Conservation (phyloP, 306 rosid species). For the Cucurbita pepo region DNA sequence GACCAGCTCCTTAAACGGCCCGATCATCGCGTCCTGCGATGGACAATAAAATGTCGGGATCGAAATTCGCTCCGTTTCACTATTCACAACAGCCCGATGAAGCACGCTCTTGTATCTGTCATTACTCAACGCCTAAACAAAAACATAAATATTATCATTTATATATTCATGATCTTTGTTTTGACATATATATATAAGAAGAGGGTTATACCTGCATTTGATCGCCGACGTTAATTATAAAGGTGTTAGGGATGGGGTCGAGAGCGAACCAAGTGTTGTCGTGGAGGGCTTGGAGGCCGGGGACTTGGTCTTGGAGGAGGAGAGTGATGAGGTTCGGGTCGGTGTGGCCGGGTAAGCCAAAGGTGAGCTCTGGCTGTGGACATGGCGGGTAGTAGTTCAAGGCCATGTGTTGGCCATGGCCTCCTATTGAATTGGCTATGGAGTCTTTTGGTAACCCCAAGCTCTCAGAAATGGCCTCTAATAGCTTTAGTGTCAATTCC, state of each 20-base stretch:
- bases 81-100: slow-evolving; percentile 35
- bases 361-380: slow-evolving; percentile 42
- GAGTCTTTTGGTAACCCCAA: slow-evolving; percentile 16
- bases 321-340: slow-evolving; percentile 33
- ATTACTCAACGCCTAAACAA: slow-evolving; percentile 26
- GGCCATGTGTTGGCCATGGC: slow-evolving; percentile 41
- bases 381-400: slow-evolving; percentile 41
- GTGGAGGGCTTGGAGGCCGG: slow-evolving; percentile 34
- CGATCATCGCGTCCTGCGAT: slow-evolving; percentile 23
- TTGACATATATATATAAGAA: no score
- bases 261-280: slow-evolving; percentile 33
- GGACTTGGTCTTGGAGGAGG: slow-evolving; percentile 36
- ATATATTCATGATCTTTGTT: no score
- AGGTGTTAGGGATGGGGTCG: slow-evolving; percentile 31
- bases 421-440: slow-evolving; percentile 20
- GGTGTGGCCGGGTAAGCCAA: slow-evolving; percentile 36
- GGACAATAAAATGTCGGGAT: slow-evolving; percentile 44
- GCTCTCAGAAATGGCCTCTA: slow-evolving; percentile 39
- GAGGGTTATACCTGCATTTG: slow-evolving; percentile 32
- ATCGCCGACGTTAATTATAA: slow-evolving; percentile 34
- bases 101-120: slow-evolving; percentile 31
- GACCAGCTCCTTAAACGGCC: slow-evolving; percentile 19
- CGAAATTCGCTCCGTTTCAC: slow-evolving; percentile 23
- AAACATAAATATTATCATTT: no score
- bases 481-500: slow-evolving; percentile 15